Percentiles rank a stretch among this genome's conserved stretches.
phyloP scores from a whole-genome alignment of 164 flowering plant genomes.

The Amborella trichopoda region DNA sequence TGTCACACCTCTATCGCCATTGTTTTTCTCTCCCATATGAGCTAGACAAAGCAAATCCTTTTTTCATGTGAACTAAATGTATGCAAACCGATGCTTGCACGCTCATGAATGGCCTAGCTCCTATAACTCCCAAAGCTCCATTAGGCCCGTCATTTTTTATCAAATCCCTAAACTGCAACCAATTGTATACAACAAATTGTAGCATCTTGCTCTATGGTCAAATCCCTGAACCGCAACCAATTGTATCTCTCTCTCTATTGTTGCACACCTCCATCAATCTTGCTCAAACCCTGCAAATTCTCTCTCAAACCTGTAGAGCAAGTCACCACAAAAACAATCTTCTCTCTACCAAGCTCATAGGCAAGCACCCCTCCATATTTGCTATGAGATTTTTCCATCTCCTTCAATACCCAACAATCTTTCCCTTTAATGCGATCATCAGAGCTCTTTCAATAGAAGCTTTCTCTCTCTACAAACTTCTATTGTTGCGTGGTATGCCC shows the following conservation, averaged over 20 bases:
- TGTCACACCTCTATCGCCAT: no score
- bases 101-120: no score
- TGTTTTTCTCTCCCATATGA: no score
- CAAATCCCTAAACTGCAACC: no score
- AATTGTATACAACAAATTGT: no score
- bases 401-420: conserved; percentile 39
- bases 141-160: no score
- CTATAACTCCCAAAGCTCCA: no score
- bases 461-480: conserved; percentile 18
- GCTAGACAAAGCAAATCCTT: no score
- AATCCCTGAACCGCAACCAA: no score
- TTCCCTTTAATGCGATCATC: conserved; percentile 51
- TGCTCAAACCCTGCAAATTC: conserved; percentile 46
- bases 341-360: conserved; percentile 51
- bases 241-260: conserved; percentile 22
- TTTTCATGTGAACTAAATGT: no score
- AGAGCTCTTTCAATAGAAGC: conserved; percentile 19
- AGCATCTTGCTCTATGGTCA: no score
- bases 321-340: conserved; percentile 41
- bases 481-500: conserved; percentile 29
- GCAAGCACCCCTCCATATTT: conserved; percentile 31
- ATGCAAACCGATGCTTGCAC: no score
- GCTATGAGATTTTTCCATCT: conserved; percentile 29
- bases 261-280: conserved; percentile 30
- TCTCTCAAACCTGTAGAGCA: conserved; percentile 28